Base-by-base conservation (phyloP, 1,284 basidiomycete species). In the Ceratobasidium sp. region DNA sequence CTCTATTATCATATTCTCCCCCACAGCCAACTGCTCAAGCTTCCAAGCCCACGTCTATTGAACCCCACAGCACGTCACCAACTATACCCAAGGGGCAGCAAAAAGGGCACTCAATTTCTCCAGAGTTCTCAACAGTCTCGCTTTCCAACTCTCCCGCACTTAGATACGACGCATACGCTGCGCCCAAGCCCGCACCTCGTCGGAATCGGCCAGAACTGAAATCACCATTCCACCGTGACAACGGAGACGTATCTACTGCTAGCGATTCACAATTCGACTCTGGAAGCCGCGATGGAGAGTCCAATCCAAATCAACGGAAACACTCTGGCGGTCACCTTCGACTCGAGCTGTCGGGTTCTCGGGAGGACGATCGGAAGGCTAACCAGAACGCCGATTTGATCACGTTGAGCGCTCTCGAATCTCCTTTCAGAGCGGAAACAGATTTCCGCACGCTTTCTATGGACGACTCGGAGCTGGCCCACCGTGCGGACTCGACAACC, bases 361-460 rank as follows among this genome's bases (percentile, higher is more conserved):
- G 29, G 22, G 20, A 42, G 25, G 20, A 10, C 7, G 34, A 52
- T 3, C 27, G 17, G 17, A 29, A 17, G 2, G 31, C 62, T 7
- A 65, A 65, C 29, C 64, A 22, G 12, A 55, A 67, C 32, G 64
- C 64, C 6, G 64, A 67, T n/a, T n/a, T 67, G 40, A 67, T 67
- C 40, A 67, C 64, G 1, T 38, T 67, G 17, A 53, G 52, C 64
- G 40, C 64, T 0, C 27, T 67, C 25, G 64, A 67, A n/a, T 67
- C 64, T 4, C 64, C 64, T 27, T 67, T 67, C 35, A 34, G 50
- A n/a, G 64, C 27, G 45, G 64, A 67, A 38, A 67, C 50, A 8
- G 40, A 53, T 52, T 67, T 67, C 40, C 38, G 64, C 17, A 54
- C 50, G 3, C 52, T 67, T 15, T 42, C 52, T n/a, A 45, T 67